Base-by-base conservation (phyloP, 2,329 filamentous ascomycete species). In the Fusarium sp. region DNA sequence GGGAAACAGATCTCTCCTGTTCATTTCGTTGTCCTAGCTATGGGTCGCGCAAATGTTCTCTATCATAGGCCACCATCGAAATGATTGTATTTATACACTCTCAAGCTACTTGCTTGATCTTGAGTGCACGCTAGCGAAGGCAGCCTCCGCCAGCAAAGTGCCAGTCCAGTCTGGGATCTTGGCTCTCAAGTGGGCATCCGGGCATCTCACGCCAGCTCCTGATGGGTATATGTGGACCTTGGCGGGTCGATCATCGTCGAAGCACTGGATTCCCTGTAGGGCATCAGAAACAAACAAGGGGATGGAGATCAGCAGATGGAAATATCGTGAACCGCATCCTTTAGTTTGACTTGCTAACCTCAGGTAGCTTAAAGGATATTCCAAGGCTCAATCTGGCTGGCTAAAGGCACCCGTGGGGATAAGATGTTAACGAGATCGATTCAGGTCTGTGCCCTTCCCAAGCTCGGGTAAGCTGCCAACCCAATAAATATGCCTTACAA, bases 171-270 rank as follows among this genome's bases (percentile, higher is more conserved):
- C 59, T 37, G 54, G 62, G 62, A 57, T 65, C 41, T 64, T 66
- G 49, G 38, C 41, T 52, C 39, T 46, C 39, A 44, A 25, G 25
- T 44, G 44, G 33, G 44, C 44, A 31, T 33, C 60, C 44, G 38
- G 27, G 44, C 44, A 27, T 35, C 61, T 51, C 49, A 44, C 58
- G 48, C 52, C 33, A 45, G 23, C 25, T 33, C 33, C 37, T 35
- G 23, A 66, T 66, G 63, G 63, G 44, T 66, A 66, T 60, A 21
- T 66, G 63, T 66, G 64, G 63, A 54, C 31, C 46, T 19, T 31
- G 33, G 63, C 35, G 63, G 63, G 64, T 61, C 63, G 54, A 67
- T 67, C 63, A 48, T 61, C 63, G 42, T 61, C 49, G 39, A 60
- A 61, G 39, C 41, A 45, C 41, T 29, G 55, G 23, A 48, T 27